Conservation (phyloP, 495 filamentous ascomycete species). For the Penicillium lividum region DNA sequence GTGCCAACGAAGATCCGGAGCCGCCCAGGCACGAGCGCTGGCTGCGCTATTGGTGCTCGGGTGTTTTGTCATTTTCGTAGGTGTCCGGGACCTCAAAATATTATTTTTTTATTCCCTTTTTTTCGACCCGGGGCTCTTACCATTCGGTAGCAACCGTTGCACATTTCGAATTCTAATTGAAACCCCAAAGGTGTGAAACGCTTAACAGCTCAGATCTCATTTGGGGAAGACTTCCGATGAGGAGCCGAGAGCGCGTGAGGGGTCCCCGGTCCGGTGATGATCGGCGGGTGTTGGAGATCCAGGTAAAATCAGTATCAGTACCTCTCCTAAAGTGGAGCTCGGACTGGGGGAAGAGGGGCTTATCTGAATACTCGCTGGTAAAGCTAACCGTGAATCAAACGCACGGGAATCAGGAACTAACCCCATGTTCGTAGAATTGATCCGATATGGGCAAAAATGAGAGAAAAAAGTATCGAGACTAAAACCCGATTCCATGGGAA, state of each 20-base stretch:
- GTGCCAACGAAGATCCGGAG: neutral
- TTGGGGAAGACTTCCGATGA: constrained; percentile 16
- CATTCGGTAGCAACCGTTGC: neutral
- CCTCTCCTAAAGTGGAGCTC: constrained; percentile 7
- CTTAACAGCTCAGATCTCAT: constrained; percentile 19
- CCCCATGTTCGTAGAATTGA: constrained; percentile 17
- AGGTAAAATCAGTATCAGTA: neutral
- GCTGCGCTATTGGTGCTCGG: neutral
- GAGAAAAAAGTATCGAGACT: neutral
- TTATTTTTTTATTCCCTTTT: neutral
- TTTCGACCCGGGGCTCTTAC: neutral
- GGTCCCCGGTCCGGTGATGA: constrained; percentile 17
- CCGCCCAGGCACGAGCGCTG: neutral
- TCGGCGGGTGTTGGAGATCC: constrained; percentile 23
- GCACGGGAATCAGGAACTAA: constrained; percentile 2
- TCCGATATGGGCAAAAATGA: neutral
- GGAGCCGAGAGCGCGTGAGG: constrained; percentile 19
- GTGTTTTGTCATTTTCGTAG: neutral
- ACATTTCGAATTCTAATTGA: neutral
- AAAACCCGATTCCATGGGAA: neutral
- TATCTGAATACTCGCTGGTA: constrained; percentile 3
- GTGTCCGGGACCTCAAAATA: neutral
- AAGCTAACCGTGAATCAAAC: constrained; percentile 1
- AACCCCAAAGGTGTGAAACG: constrained; percentile 16
- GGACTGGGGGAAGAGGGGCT: constrained; percentile 13